Evolutionary conservation across 2,329 filamentous ascomycete genomes (phyloP).

Genomic region (Lachnum nothofagi): DNA sequence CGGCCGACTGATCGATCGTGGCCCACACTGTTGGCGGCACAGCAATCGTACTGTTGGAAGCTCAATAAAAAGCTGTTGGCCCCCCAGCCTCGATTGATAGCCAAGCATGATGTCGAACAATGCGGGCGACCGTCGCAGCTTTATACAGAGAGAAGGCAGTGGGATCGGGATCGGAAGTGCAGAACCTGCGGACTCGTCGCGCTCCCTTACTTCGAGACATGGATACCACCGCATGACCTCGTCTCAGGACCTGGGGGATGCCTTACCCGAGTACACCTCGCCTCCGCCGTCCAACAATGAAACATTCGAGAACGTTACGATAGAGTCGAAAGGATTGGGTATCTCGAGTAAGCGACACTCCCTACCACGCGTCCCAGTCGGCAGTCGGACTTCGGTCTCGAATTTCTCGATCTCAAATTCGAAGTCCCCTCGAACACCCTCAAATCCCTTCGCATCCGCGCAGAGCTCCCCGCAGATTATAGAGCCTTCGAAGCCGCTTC

Average conservation of each 20-base stretch:
- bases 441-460: constrained; percentile 1
- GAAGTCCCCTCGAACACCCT: constrained; percentile 3
- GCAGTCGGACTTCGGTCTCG: background rate
- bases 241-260: background rate
- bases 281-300: background rate
- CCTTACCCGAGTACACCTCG: background rate
- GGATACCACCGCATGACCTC: constrained; percentile 6
- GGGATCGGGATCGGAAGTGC: background rate
- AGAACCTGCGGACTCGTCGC: background rate
- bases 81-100: no score
- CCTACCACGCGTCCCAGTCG: constrained; percentile 4
- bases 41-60: no score
- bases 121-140: background rate
- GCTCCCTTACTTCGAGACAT: background rate
- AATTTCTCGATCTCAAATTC: no score
- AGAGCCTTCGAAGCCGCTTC: constrained; percentile 1
- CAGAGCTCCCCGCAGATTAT: background rate
- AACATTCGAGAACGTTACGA: background rate
- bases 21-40: no score
- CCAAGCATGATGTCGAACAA: background rate
- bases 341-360: background rate
- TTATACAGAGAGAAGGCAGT: background rate
- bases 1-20: no score
- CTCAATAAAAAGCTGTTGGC: no score
- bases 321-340: background rate